Conservation (phyloP, 164 flowering plant genomes). For the Chloranthus sessilifolius region DNA sequence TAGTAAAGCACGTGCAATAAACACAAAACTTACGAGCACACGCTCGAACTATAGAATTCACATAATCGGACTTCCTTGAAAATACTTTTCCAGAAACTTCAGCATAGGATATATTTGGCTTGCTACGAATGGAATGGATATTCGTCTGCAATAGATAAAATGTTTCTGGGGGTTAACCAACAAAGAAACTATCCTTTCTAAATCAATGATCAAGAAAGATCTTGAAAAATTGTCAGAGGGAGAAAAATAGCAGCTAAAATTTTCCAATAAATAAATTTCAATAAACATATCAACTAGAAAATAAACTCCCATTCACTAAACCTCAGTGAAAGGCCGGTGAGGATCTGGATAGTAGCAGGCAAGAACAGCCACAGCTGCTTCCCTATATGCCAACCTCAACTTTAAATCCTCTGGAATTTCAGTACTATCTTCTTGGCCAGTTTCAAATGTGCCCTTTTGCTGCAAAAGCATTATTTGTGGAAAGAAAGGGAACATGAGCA, state of each 20-base stretch:
- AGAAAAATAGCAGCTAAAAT: not conserved
- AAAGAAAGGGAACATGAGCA: conserved; percentile 4
- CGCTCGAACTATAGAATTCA: conserved; percentile 77
- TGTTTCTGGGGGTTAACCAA: not conserved
- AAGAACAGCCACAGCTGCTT: conserved; percentile 96
- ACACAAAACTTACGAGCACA: conserved; percentile 83
- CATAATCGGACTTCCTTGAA: conserved; percentile 65
- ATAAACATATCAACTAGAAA: too few species aligned
- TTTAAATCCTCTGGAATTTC: conserved; percentile 82
- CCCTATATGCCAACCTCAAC: conserved; percentile 88
- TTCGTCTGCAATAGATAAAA: conserved; percentile 56
- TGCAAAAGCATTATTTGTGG: conserved; percentile 27
- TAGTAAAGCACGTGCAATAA: not conserved
- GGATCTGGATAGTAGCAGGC: conserved; percentile 86
- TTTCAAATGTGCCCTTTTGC: conserved; percentile 98
- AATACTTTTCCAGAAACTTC: conserved; percentile 58
- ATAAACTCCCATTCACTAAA: too few species aligned
- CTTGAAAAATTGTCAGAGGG: not conserved
- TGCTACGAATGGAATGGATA: conserved; percentile 55
- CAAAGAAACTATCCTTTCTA: too few species aligned
- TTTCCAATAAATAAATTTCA: not conserved
- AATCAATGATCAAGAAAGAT: not conserved
- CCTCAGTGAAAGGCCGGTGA: conserved; percentile 70
- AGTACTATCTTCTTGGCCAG: conserved; percentile 88
- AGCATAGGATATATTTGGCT: conserved; percentile 71